Evolutionary conservation across 108 stramenopile species (phyloP), one percentile per base, ranked within the genome.

Genomic region (Cylindrotheca fusiformis): DNA sequence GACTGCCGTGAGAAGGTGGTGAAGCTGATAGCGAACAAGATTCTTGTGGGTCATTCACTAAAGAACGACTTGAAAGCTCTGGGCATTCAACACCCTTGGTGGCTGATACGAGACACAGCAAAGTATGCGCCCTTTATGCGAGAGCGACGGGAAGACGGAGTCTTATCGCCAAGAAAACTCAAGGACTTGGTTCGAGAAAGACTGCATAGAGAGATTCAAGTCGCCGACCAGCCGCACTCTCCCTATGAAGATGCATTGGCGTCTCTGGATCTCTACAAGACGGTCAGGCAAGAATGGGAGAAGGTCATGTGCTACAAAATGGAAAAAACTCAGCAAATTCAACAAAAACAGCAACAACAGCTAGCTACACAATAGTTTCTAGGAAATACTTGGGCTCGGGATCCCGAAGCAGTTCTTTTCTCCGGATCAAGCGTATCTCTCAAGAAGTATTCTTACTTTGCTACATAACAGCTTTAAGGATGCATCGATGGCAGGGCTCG

Each of bases 31-130:
- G 51, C 52, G 12, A 91, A 72, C 22, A 90, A 86, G 24, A 67
- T 97, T 3, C 32, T 97, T 4, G 84, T 98, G 5, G 97, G 97
- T 1, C 97, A 98, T 65, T 91, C 77, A 4, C 74, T 98, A 48
- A 77, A 79, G 33, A 93, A 89, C 52, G 97, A 98, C 60, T 62
- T 98, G 46, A 47, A 64, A 10, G 96, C 63, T 0, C 60, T 97
- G 33, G 74, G 75, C 27, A 71, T 95, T 22, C 54, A 65, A 27
- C 95, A 95, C 77, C 97, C 96, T 2, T 80, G 84, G 76, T 55
- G 74, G 30, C 20, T 68, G 31, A 70, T 75, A 25, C 79, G 96
- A 0, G 97, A 98, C 63, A 97, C 97, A 2, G 93, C 95, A 28
- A 80, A 68, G 49, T 99, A 95, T 52, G 74, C 77, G 53, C 95